These are phyloP conservation scores for Eimeria acervulina DNA, from an alignment of 169 alveolate species.

Conservation along the genomic window DNA sequence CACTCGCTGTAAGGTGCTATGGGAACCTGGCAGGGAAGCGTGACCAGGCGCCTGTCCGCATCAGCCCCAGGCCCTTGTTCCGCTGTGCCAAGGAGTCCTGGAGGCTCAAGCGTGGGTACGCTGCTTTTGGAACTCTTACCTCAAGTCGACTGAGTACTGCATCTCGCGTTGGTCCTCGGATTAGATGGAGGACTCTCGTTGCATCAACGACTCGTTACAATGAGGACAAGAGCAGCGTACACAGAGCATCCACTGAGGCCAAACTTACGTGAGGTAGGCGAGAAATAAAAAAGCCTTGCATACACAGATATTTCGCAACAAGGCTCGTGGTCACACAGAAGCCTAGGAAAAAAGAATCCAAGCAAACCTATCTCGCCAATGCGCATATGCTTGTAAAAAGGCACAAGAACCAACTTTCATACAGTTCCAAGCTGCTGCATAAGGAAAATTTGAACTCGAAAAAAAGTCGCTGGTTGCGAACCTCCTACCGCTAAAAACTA, in stretches of 20 bases:
- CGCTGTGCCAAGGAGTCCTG: too few relatives aligned
- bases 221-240: background rate
- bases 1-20: background rate
- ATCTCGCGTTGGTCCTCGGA: background rate
- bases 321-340: background rate
- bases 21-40: too few relatives aligned
- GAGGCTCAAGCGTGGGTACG: background rate
- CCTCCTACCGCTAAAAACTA: too few relatives aligned
- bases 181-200: background rate
- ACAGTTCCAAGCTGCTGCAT: background rate
- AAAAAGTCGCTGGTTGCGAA: background rate
- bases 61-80: too few relatives aligned
- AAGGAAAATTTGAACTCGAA: background rate
- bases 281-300: background rate
- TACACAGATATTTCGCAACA: background rate
- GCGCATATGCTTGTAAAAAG: too few relatives aligned
- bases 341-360: background rate
- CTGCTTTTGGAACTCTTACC: background rate
- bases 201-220: background rate
- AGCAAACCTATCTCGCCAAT: background rate
- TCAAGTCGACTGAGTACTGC: background rate
- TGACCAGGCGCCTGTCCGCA: background rate
- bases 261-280: background rate
- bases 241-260: background rate
- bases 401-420: background rate